phyloP scores from a whole-genome alignment of 2,329 filamentous ascomycete genomes.

The Aspergillus novofumigatus region DNA sequence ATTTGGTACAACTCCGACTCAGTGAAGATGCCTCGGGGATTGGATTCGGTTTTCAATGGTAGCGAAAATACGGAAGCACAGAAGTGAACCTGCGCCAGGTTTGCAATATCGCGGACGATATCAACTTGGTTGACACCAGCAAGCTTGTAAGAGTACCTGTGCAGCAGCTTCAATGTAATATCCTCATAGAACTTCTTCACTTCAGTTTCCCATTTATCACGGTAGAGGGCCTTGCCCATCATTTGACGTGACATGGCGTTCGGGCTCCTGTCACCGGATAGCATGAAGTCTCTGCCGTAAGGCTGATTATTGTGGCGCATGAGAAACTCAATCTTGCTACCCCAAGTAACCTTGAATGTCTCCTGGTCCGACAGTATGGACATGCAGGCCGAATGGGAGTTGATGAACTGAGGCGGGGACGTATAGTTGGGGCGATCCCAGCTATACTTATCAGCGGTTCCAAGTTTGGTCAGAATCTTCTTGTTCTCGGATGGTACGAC shows the following conservation, averaged over 20 bases:
- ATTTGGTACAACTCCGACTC: slow-evolving; percentile 53
- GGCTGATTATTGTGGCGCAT: slow-evolving; percentile 36
- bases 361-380: slow-evolving; percentile 41
- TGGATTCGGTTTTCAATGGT: slow-evolving; percentile 51
- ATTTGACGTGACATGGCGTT: slow-evolving; percentile 43
- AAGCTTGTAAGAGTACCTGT: slow-evolving; percentile 44
- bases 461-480: slow-evolving; percentile 40
- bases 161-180: slow-evolving; percentile 43
- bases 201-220: slow-evolving; percentile 44
- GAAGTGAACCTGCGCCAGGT: slow-evolving; percentile 53
- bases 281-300: slow-evolving; percentile 45
- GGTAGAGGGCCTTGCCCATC: slow-evolving; percentile 42
- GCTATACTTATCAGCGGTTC: slow-evolving; percentile 41
- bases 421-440: slow-evolving; percentile 30
- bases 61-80: slow-evolving; percentile 52
- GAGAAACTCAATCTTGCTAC: slow-evolving; percentile 43
- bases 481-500: slow-evolving; percentile 46
- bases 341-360: slow-evolving; percentile 46
- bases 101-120: slow-evolving; percentile 49
- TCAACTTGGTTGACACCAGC: slow-evolving; percentile 45
- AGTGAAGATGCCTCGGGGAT: slow-evolving; percentile 49
- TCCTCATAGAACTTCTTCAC: slow-evolving; percentile 47
- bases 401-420: slow-evolving; percentile 38
- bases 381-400: slow-evolving; percentile 43
- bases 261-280: slow-evolving; percentile 41